Base-by-base conservation (phyloP, 1,284 basidiomycete genomes). In the Ceratobasidium sp. region DNA sequence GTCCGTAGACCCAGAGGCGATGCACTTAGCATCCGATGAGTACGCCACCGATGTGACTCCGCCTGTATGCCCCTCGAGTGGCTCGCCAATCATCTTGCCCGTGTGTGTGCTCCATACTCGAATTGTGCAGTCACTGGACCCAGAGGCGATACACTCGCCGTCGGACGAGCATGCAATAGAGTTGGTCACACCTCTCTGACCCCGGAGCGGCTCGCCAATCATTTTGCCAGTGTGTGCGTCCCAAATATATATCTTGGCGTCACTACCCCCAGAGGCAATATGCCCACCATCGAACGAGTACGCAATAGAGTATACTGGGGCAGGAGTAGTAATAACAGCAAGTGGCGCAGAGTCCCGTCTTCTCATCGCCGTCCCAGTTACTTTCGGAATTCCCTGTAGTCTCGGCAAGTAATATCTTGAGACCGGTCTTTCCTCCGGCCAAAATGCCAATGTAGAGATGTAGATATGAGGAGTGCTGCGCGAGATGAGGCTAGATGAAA, bases 391-490 rank as follows among this genome's bases (percentile, higher is more conserved):
- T 51, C 63, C 11, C 33, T 33, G 22, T 1, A 29, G 5, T 19
- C 29, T 44, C 14, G 22, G 9, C 9, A 29, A 45, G 36, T 51
- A 65, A 48, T 19, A 33, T 51, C 19, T 27, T 22, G 63, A 65
- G 15, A 65, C 36, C 14, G 63, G 63, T 11, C 31, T 53, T 1
- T 19, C 15, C 29, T 50, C 47, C 4, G 63, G 63, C 63, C 63
- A 65, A 31, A 50, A 51, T 29, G 45, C 47, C 7, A 65, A 48
- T 24, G 47, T 29, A 1, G 63, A 65, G 1, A 50, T n/a, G 63
- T 65, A 65, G 4, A 65, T 65, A 33, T 65, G 63, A 31, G 63
- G 63, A 2, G 63, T 65, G 29, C 63, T 65, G 1, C 36, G 8
- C 2, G 47, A 65, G 9, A 33, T n/a, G 1, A 15, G 5, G 36